These are phyloP conservation scores for Lepidium didymum DNA, from an alignment of 345 rosid genomes.

Conservation along the genomic window DNA sequence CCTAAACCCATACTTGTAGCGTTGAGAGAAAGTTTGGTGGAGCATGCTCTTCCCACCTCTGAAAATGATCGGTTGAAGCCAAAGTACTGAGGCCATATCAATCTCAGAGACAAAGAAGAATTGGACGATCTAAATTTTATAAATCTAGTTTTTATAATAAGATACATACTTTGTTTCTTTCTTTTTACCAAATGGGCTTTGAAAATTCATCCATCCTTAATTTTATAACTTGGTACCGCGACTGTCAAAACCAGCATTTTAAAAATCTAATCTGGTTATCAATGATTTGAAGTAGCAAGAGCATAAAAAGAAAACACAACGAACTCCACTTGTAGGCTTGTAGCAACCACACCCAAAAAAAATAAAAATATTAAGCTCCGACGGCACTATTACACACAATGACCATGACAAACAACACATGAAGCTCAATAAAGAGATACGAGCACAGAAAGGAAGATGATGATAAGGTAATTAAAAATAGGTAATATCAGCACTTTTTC, in stretches of 20 bases:
- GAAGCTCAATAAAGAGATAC: slow-evolving; percentile 12
- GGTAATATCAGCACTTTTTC: neutral
- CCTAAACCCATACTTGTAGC: too few species aligned
- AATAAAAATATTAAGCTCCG: neutral
- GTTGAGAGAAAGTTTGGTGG: too few species aligned
- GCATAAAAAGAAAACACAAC: neutral
- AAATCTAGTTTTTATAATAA: too few species aligned
- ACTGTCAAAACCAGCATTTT: neutral
- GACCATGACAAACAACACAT: slow-evolving; percentile 19
- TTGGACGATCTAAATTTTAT: too few species aligned
- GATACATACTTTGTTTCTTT: too few species aligned
- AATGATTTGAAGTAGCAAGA: neutral
- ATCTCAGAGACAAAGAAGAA: too few species aligned
- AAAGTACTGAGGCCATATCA: too few species aligned
- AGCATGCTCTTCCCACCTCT: too few species aligned
- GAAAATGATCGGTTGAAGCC: too few species aligned
- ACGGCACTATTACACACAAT: slow-evolving; percentile 21
- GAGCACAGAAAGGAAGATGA: neutral
- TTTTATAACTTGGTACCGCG: neutral
- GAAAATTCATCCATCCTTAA: neutral
- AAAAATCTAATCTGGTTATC: neutral
- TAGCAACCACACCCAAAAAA: neutral
- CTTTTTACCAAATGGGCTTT: neutral
- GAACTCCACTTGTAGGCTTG: neutral
- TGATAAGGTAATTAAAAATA: neutral